phyloP scores from a whole-genome alignment of 1,284 basidiomycete species.

The Malassezia sympodialis region DNA sequence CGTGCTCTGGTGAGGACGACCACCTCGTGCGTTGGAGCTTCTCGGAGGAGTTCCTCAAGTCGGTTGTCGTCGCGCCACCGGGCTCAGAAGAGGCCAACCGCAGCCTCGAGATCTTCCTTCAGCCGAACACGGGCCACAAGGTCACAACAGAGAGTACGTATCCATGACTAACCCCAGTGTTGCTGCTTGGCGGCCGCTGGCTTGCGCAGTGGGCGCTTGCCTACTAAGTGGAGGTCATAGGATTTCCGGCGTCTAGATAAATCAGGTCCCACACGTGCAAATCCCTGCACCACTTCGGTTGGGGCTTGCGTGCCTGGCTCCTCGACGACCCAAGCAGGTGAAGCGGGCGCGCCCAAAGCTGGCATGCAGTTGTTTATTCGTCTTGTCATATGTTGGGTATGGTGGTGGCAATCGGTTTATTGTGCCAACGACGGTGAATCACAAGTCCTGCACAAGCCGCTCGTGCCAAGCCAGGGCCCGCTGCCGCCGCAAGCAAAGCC shows the following conservation, averaged over 20 bases:
- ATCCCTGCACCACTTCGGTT: not conserved
- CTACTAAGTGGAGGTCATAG: conserved; percentile 4
- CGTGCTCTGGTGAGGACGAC: conserved; percentile 35
- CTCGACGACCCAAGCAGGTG: not conserved
- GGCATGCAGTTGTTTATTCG: not conserved
- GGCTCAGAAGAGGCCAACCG: conserved; percentile 1
- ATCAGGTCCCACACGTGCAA: not conserved
- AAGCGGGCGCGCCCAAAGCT: not conserved
- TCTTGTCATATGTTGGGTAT: not conserved
- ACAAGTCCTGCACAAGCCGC: not conserved
- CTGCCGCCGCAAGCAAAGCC: not conserved
- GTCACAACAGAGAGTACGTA: conserved; percentile 20
- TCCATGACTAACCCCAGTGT: conserved; percentile 1
- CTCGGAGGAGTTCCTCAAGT: conserved; percentile 33
- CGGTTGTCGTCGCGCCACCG: conserved; percentile 28
- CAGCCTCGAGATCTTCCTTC: conserved; percentile 18
- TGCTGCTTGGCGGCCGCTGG: conserved; percentile 10
- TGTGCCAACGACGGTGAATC: not conserved
- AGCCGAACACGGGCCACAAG: conserved; percentile 18
- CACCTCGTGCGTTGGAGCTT: conserved; percentile 37
- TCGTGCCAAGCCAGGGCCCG: not conserved
- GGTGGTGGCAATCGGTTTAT: not conserved
- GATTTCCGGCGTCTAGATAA: not conserved
- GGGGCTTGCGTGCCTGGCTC: not conserved
- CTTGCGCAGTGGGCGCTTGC: conserved; percentile 15